These are phyloP conservation scores for Lachancea sp. DNA, from an alignment of 805 yeast genomes.

Conservation along the genomic window DNA sequence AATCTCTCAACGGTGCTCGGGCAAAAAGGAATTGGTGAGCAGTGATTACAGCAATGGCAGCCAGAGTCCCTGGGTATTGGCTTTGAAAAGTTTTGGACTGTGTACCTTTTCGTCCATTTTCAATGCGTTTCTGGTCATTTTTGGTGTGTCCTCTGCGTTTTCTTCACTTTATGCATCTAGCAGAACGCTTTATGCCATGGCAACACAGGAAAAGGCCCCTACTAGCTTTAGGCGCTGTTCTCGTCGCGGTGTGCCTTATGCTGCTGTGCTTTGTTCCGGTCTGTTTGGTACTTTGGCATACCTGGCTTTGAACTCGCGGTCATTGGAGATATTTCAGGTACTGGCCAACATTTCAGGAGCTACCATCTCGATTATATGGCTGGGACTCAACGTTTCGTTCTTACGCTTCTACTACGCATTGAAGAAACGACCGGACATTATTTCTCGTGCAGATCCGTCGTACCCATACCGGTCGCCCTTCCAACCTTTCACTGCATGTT, in stretches of 20 bases:
- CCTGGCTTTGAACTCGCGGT: conserved; percentile 49
- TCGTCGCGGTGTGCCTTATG: conserved; percentile 63
- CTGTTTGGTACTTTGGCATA: conserved; percentile 55
- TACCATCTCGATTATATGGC: conserved; percentile 75
- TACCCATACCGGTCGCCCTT: conserved; percentile 66
- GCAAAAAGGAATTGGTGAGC: conserved; percentile 40
- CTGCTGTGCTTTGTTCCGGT: conserved; percentile 59
- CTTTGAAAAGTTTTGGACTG: conserved; percentile 45
- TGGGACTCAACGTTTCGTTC: conserved; percentile 60
- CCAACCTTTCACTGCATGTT: conserved; percentile 62
- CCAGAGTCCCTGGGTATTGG: conserved; percentile 53
- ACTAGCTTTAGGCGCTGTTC: conserved; percentile 52
- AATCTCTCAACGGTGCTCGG: conserved; percentile 58
- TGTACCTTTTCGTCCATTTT: conserved; percentile 46
- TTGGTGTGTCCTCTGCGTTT: conserved; percentile 52
- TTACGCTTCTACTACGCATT: conserved; percentile 60
- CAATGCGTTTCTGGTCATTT: conserved; percentile 47
- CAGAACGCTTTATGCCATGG: conserved; percentile 48
- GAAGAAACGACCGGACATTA: conserved; percentile 54
- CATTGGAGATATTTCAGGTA: conserved; percentile 60
- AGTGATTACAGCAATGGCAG: conserved; percentile 40
- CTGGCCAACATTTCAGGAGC: conserved; percentile 64
- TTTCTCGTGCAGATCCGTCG: conserved; percentile 52
- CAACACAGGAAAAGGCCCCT: conserved; percentile 57
- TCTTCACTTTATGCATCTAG: conserved; percentile 58